Percentiles rank a stretch among this genome's conserved stretches.
These are phyloP conservation scores for Globisporangium splendens DNA, from an alignment of 352 stramenopile genomes.

Conservation along the genomic window DNA sequence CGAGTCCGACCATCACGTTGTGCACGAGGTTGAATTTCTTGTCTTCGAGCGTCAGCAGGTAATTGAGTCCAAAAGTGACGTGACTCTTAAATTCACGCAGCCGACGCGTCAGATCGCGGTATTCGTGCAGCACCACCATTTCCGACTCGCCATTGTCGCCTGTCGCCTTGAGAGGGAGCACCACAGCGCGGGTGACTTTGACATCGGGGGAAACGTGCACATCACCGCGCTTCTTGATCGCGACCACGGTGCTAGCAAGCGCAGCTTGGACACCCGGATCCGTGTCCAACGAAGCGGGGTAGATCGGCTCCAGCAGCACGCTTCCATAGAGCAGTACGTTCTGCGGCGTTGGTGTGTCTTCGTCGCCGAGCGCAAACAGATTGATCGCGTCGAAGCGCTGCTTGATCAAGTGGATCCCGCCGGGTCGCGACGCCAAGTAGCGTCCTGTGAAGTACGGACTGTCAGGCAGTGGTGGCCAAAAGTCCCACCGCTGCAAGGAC, in stretches of 20 bases:
- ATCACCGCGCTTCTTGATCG: slow-evolving; percentile 32
- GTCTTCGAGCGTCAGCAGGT: slow-evolving; percentile 55
- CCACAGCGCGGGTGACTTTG: slow-evolving; percentile 23
- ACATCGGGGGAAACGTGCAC: slow-evolving; percentile 42
- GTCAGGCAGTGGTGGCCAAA: slow-evolving; percentile 47
- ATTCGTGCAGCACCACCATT: slow-evolving; percentile 66
- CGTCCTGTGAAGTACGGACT: slow-evolving; percentile 49
- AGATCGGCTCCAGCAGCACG: slow-evolving; percentile 46
- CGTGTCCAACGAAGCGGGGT: slow-evolving; percentile 16
- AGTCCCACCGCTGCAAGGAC: slow-evolving; percentile 50
- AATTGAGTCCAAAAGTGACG: slow-evolving; percentile 57
- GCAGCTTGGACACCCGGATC: slow-evolving; percentile 46
- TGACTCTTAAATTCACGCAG: slow-evolving; percentile 52
- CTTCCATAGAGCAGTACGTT: slow-evolving; percentile 66
- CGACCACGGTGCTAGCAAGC: slow-evolving; percentile 29
- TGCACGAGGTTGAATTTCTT: slow-evolving; percentile 46
- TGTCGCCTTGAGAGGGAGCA: slow-evolving; percentile 52
- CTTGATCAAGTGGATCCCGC: slow-evolving; percentile 32
- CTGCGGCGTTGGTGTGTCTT: neutral
- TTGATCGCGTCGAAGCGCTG: slow-evolving; percentile 57
- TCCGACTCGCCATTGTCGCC: slow-evolving; percentile 67
- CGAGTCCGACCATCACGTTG: slow-evolving; percentile 57
- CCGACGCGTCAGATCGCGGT: slow-evolving; percentile 23
- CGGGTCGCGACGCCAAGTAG: slow-evolving; percentile 53
- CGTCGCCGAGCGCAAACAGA: slow-evolving; percentile 45